Evolutionary conservation across 2,329 filamentous ascomycete genomes (phyloP), one percentile per base, ranked within the genome.

Genomic region (Monilinia vaccinii-corymbosi): DNA sequence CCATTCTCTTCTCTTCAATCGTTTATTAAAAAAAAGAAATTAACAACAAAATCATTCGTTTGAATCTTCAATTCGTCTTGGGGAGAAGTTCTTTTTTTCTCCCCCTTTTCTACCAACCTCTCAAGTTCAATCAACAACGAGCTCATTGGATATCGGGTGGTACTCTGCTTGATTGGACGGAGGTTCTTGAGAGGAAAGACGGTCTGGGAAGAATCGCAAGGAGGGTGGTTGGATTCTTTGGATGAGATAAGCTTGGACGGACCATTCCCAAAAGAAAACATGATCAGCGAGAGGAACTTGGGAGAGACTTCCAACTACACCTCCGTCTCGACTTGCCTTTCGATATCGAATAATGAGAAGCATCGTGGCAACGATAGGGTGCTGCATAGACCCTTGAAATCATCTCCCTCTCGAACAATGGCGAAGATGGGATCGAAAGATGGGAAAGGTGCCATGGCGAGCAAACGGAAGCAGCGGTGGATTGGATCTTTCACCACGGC

Each of bases 401-500:
- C 21, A 48, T 45, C 61, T 50, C 46, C 36, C 36, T 32, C 28
- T 48, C 49, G 47, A 28, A 49, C 61, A 58, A 64, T 63, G 61
- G 60, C 56, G 32, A 14, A 53, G 28, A 28, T 23, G n/a, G n/a
- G n/a, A 25, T 60, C 51, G 32, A 60, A 57, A 56, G 45, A 60
- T 36, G 23, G 49, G 40, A 31, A 44, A 42, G 56, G 36, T 57
- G 40, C 36, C 55, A 38, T 51, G 8, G 34, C 60, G 38, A 64
- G 62, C 52, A 67, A 50, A 60, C 64, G 63, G 56, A 65, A 62
- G 58, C 62, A 64, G 62, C 58, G 60, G 51, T 62, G 66, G 31
- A 60, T 18, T 18, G 57, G 62, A 48, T 52, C 68, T 56, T 68
- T 63, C 52, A 65, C 62, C 50, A 67, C 55, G 56, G 66, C 65